A percentile compares a stretch with the other conserved stretches of the same genome.
Conservation (phyloP, 73 alveolate genomes). For the Symbiodinium natans region DNA sequence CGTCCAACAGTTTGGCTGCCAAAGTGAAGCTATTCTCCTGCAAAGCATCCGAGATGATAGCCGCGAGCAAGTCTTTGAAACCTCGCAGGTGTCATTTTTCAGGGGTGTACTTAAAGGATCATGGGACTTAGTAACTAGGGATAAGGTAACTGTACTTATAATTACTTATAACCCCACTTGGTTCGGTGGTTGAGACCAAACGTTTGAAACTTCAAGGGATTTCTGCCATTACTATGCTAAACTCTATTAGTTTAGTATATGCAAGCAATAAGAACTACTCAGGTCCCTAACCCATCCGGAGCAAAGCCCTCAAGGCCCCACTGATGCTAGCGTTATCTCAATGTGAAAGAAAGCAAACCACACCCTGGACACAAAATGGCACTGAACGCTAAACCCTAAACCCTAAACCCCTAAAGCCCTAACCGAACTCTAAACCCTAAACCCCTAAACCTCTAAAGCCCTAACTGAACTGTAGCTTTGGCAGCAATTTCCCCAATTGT, state of each 20-base stretch:
- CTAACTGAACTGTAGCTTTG: background rate
- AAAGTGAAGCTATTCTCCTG: background rate
- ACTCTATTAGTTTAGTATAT: too few species aligned
- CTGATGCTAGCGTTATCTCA: background rate
- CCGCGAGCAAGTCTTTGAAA: constrained; percentile 25
- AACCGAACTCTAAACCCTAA: background rate
- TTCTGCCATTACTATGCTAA: too few species aligned
- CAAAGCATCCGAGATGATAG: constrained; percentile 42
- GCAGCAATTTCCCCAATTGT: constrained; percentile 57
- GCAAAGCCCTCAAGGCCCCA: background rate
- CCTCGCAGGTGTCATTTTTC: background rate
- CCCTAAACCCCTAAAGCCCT: too few species aligned
- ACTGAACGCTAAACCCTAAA: background rate
- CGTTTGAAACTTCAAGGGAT: background rate
- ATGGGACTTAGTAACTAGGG: background rate
- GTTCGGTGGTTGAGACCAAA: background rate
- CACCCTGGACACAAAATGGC: background rate
- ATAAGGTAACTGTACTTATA: too few species aligned
- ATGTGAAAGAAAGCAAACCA: background rate
- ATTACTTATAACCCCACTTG: too few species aligned
- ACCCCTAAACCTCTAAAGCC: background rate
- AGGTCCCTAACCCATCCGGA: background rate
- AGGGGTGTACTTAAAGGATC: background rate
- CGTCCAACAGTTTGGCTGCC: constrained; percentile 26
- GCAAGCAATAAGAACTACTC: background rate